Percentiles rank a stretch among this genome's conserved stretches.
phyloP scores from a whole-genome alignment of 1,284 basidiomycete species.

The Puccinia polysora region DNA sequence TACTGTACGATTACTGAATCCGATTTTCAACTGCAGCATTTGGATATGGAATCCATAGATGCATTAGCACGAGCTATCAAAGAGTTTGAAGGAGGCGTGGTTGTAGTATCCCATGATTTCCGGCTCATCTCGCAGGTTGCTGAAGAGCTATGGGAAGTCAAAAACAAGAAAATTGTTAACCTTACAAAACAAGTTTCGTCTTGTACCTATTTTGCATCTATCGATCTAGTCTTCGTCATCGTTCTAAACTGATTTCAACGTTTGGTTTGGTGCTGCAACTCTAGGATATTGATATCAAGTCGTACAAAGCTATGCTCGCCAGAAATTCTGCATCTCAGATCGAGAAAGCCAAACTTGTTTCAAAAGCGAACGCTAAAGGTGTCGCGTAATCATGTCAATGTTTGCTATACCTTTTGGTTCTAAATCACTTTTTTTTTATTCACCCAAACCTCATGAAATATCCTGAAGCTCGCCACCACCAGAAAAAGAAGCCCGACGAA shows the following conservation, averaged over 20 bases:
- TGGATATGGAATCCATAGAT: constrained; percentile 91
- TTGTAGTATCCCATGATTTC: constrained; percentile 96
- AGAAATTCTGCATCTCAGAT: constrained; percentile 59
- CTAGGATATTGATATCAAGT: constrained; percentile 65
- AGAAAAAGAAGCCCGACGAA: too few species aligned
- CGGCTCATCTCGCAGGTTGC: constrained; percentile 91
- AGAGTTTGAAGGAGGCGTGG: constrained; percentile 93
- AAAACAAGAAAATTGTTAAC: constrained; percentile 87
- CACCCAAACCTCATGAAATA: too few species aligned
- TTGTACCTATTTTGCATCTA: background rate
- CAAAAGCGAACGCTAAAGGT: constrained; percentile 61
- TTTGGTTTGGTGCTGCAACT: background rate
- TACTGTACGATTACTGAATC: background rate
- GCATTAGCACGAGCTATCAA: constrained; percentile 91
- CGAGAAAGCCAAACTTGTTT: constrained; percentile 86
- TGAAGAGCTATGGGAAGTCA: constrained; percentile 97
- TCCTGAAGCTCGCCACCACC: too few species aligned
- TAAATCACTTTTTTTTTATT: too few species aligned
- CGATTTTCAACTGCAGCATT: constrained; percentile 23
- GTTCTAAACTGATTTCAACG: background rate
- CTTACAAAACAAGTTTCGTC: constrained; percentile 71
- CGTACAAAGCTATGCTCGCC: constrained; percentile 75
- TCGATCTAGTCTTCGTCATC: background rate
- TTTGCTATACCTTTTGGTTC: too few species aligned
- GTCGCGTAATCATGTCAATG: constrained; percentile 53